A percentile compares a stretch with the other conserved stretches of the same genome.
These are phyloP conservation scores for Helenozyma rhizophorensis DNA, from an alignment of 805 yeast species.

Conservation along the genomic window DNA sequence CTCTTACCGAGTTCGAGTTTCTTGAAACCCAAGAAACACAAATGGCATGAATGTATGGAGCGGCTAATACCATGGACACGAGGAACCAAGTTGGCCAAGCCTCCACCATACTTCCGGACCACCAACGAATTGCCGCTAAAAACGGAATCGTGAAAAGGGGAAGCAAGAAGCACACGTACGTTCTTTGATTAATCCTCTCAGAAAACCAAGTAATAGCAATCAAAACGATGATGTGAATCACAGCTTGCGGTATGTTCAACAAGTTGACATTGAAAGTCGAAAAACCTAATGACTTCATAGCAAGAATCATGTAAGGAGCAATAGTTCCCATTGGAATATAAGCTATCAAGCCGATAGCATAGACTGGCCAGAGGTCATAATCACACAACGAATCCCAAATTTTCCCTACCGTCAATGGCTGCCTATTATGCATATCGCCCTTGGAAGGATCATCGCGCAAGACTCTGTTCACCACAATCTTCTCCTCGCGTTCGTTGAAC, in stretches of 20 bases:
- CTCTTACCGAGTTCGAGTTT: constrained; percentile 58
- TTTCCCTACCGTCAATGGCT: constrained; percentile 41
- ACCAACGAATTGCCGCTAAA: constrained; percentile 33
- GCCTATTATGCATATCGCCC: constrained; percentile 63
- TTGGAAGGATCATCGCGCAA: constrained; percentile 58
- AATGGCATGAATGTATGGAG: constrained; percentile 51
- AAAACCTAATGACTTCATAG: constrained; percentile 47
- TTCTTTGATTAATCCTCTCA: constrained; percentile 19
- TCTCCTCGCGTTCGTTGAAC: constrained; percentile 48
- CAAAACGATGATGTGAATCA: constrained; percentile 21
- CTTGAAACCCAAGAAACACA: constrained; percentile 58
- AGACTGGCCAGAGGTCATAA: constrained; percentile 54
- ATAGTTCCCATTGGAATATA: constrained; percentile 14
- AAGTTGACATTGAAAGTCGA: constrained; percentile 48
- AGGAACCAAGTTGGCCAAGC: constrained; percentile 42
- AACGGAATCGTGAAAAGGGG: constrained; percentile 26
- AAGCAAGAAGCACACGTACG: constrained; percentile 17
- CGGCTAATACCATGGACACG: constrained; percentile 35
- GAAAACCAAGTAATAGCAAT: constrained; percentile 21
- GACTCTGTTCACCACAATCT: constrained; percentile 54
- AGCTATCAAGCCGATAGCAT: constrained; percentile 41
- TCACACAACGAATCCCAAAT: constrained; percentile 41
- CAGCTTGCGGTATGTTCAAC: constrained; percentile 47
- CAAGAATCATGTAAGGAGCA: constrained; percentile 43
- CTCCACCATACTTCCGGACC: constrained; percentile 37